Percentiles rank a stretch among this genome's conserved stretches.
Conservation (phyloP, 768 basidiomycete species). For the Termitomyces sp. region DNA sequence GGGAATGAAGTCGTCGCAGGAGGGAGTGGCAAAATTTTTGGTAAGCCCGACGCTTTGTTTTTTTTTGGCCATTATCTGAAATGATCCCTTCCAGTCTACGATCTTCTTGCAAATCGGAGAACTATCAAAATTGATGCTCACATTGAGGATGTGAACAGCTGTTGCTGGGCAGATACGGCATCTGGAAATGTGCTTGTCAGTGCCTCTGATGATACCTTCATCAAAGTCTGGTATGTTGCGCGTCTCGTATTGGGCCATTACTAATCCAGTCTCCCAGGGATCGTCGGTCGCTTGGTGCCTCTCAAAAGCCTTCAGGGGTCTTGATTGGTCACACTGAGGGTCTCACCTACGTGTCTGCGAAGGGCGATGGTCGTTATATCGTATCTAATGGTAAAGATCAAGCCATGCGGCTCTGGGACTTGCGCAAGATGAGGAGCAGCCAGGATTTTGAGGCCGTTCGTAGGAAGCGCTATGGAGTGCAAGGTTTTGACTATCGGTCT, state of each 20-base stretch:
- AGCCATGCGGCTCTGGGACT: slow-evolving; percentile 85
- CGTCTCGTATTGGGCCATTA: slow-evolving; percentile 31
- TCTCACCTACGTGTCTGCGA: slow-evolving; percentile 90
- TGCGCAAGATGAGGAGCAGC: slow-evolving; percentile 85
- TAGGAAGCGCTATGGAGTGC: slow-evolving; percentile 47
- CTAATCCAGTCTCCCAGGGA: slow-evolving; percentile 32
- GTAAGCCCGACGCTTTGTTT: slow-evolving; percentile 24
- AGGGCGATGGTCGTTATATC: slow-evolving; percentile 93
- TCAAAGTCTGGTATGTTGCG: slow-evolving; percentile 84
- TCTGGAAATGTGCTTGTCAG: slow-evolving; percentile 94
- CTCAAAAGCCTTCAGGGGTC: slow-evolving; percentile 82
- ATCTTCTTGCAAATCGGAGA: slow-evolving; percentile 72
- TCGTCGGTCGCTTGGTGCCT: slow-evolving; percentile 47
- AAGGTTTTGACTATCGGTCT: slow-evolving; percentile 80
- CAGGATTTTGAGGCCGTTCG: slow-evolving; percentile 57
- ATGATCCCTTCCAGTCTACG: slow-evolving; percentile 63
- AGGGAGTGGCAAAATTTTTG: slow-evolving; percentile 77
- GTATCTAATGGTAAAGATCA: slow-evolving; percentile 98
- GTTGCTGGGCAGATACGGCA: slow-evolving; percentile 91
- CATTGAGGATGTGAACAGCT: slow-evolving; percentile 86
- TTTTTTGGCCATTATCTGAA: not conserved
- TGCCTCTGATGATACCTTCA: slow-evolving; percentile 89
- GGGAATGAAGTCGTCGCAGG: slow-evolving; percentile 95
- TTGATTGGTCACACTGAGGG: slow-evolving; percentile 95
- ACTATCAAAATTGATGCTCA: slow-evolving; percentile 88